Evolutionary conservation across 1,139 yeast species (phyloP), one percentile per base, ranked within the genome.

Genomic region (Nakaseomyces delphensis): DNA sequence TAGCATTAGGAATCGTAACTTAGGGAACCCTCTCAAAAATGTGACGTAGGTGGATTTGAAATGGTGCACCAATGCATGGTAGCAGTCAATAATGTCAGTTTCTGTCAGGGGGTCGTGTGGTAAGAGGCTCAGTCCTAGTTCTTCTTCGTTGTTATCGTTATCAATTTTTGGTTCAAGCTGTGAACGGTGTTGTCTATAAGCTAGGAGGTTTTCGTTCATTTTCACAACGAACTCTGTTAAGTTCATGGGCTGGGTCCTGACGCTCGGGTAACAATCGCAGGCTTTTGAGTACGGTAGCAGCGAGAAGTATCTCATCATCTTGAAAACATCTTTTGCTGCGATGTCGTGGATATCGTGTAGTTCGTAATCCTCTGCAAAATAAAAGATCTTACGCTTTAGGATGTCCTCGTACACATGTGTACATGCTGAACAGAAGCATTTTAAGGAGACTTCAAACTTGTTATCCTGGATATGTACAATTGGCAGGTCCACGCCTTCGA

Each of bases 221-320:
- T 55, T 52, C 1, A 47, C 44, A 11, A 66, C 57, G 43, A 65
- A 63, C 21, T 57, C 51, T 11, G 58, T 52, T 39, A 65, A 46
- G 44, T 58, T 57, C 59, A 63, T 66, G 11, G 67, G 62, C 27
- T 65, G 67, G 0, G 70, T 67, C 40, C 65, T 56, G 2, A 67
- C 69, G 36, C 68, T 59, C 23, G 71, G 71, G 45, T 62, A 66
- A 36, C 51, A 53, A 47, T 66, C 71, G 38, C 67, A 64, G 1
- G 70, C 69, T 43, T 66, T 66, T 0, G 70, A 65, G 43, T 67
- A 67, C 2, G 71, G 71, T 32, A 63, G 49, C 19, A 67, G 41
- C 19, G 62, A 61, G 10, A 64, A 52, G 28, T 53, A 50, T 36
- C 61, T 52, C 53, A 66, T 60, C 53, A 57, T 60, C 13, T 60